phyloP scores from a whole-genome alignment of 129 eudicot species.

The Artemisia annua region DNA sequence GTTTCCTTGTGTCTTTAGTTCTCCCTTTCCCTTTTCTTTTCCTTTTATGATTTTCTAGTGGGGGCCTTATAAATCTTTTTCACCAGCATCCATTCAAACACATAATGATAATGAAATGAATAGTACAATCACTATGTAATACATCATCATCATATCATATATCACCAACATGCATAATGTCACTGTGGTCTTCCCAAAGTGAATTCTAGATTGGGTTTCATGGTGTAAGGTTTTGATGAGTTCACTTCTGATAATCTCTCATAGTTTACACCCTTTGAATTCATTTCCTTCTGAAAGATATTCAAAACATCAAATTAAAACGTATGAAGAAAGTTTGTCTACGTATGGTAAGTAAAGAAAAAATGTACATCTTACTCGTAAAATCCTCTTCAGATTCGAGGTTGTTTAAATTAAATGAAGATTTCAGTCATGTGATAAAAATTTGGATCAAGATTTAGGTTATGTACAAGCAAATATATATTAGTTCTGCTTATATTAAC shows the following conservation, averaged over 20 bases:
- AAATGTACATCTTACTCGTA: neutral
- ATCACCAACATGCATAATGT: conserved; percentile 18
- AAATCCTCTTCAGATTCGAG: no score
- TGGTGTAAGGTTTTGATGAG: conserved; percentile 54
- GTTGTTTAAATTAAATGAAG: no score
- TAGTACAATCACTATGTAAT: conserved; percentile 33
- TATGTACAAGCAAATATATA: no score
- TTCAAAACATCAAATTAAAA: conserved; percentile 7
- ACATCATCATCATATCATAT: conserved; percentile 19
- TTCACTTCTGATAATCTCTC: conserved; percentile 64
- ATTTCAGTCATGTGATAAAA: no score
- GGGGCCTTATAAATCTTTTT: conserved; percentile 67
- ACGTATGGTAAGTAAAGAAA: neutral
- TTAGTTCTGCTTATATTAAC: no score
- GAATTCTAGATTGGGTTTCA: conserved; percentile 84
- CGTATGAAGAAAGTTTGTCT: neutral
- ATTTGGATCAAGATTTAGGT: no score
- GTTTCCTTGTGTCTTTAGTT: conserved; percentile 71
- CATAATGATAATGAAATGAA: conserved; percentile 52
- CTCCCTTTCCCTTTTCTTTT: conserved; percentile 40
- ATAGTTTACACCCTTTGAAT: conserved; percentile 56
- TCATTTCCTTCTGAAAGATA: conserved; percentile 54
- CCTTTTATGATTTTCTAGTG: conserved; percentile 44
- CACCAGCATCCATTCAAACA: conserved; percentile 43
- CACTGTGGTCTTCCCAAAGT: conserved; percentile 83